Base-by-base conservation (phyloP, 2,329 filamentous ascomycete genomes). In the Ceratocystis diversiconidia region DNA sequence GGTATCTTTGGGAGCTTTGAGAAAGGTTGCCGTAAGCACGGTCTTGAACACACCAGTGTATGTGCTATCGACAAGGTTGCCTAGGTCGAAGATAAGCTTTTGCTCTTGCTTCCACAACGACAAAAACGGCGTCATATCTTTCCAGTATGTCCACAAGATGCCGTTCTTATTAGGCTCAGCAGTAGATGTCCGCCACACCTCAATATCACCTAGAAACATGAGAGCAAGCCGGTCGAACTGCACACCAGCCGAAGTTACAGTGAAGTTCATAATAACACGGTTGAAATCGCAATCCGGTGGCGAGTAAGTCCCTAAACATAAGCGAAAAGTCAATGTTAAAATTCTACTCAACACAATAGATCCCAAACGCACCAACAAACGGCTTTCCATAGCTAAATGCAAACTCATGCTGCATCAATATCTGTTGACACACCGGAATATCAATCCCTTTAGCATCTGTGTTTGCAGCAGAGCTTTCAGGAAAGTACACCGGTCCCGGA, bases 151-250 rank as follows among this genome's bases (percentile, higher is more conserved):
- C 87, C 88, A 92, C 57, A 80, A 76, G 68, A 94, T 91, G 5
- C 89, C 89, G 25, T 79, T 79, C 3, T 76, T 70, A 0, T 84
- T 89, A 1, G 90, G 89, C 75, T 95, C 88, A 3, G 89, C 88
- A 0, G 90, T 95, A 4, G 88, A 91, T 1, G 89, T 92, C 28
- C 89, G 80, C 79, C 88, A 94, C n/a, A 95, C 80, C 73, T 95
- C 89, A 8, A 82, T 84, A 72, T 92, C 87, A 50, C 84, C 84
- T 46, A 94, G 78, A 70, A 86, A 94, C 80, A 94, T 85, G 41
- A 87, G 74, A 3, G 84, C 90, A 7, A 92, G 79, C 48, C 89
- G 82, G 72, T 95, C 90, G 73, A 82, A 92, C 70, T 95, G 90
- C 2, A 82, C 80, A 0, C 90, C 90, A 68, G 78, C 77, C 8